Base-by-base conservation (phyloP, 129 eudicot species). In the Lactuca sativa region DNA sequence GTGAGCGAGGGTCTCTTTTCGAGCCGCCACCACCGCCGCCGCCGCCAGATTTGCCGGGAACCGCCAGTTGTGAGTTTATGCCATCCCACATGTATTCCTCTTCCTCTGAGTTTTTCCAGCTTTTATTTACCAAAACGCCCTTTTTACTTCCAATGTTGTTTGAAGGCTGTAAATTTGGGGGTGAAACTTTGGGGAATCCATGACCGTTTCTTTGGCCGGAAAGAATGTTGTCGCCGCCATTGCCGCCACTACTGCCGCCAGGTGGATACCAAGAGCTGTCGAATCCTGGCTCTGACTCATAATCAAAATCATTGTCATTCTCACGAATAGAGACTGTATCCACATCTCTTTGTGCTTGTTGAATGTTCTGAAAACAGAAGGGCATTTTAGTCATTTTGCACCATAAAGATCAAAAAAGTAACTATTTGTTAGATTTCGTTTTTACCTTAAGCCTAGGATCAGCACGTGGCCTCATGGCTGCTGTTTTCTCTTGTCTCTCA, bases 81-180 rank as follows among this genome's bases (percentile, higher is more conserved):
- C 74, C 92, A 64, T 89, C 91, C 95, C 95, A 86, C 74, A 52
- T 69, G 72, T 64, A 92, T 77, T 92, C 95, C 82, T 89, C 95
- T 81, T 89, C 96, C 68, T 85, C 90, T 11, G 92, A 82, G 71
- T 85, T 79, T 78, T 84, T 79, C 96, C 92, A 92, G 83, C 88
- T 89, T 70, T 61, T 64, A 67, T 69, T 80, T 57, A 82, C 38
- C 71, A 69, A 87, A 60, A 67, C 41, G 54, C 67, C 70, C 73
- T 73, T 78, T 80, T 72, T 77, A 16, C 66, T 74, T 16, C 70
- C 62, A 33, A 74, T 13, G 69, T 66, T 65, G 16, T 67, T 75
- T 62, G 38, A 37, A 56, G 74, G 66, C 44, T 57, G 96, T 51
- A 72, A 56, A 64, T 59, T 74, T 36, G 58, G 62, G 43, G 77